phyloP scores from a whole-genome alignment of 495 filamentous ascomycete genomes.

The Tuber indicum region DNA sequence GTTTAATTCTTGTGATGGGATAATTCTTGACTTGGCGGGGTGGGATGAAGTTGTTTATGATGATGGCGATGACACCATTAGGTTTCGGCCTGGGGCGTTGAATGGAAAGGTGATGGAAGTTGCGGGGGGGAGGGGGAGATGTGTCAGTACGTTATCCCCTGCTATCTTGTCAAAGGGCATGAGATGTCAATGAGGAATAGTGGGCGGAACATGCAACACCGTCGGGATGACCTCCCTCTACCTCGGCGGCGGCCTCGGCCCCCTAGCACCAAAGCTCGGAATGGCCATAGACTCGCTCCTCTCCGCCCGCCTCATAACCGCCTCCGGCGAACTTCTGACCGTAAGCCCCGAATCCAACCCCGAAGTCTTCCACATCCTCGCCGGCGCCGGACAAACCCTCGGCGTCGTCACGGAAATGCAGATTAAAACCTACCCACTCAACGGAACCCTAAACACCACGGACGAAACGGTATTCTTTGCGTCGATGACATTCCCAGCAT shows the following conservation, averaged over 20 bases:
- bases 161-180: too few species aligned
- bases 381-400: slow-evolving; percentile 50
- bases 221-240: slow-evolving; percentile 43
- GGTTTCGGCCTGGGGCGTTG: slow-evolving; percentile 9
- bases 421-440: slow-evolving; percentile 9
- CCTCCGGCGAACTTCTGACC: slow-evolving; percentile 40
- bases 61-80: slow-evolving; percentile 8
- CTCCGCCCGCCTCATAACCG: slow-evolving; percentile 41
- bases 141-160: slow-evolving; percentile 7
- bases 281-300: slow-evolving; percentile 44
- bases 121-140: slow-evolving; percentile 11
- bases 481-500: neutral
- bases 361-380: slow-evolving; percentile 49
- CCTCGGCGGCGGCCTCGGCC: slow-evolving; percentile 44
- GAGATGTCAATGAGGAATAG: neutral
- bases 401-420: slow-evolving; percentile 46
- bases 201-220: slow-evolving; percentile 21
- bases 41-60: slow-evolving; percentile 16
- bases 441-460: neutral
- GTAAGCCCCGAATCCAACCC: slow-evolving; percentile 42
- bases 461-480: neutral
- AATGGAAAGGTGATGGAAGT: slow-evolving; percentile 10
- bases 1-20: slow-evolving; percentile 18
- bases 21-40: slow-evolving; percentile 21
- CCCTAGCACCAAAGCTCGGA: slow-evolving; percentile 42